A percentile compares a stretch with the other conserved stretches of the same genome.
phyloP scores from a whole-genome alignment of 1,139 yeast genomes.

The Zygotorulaspora mrakii region DNA sequence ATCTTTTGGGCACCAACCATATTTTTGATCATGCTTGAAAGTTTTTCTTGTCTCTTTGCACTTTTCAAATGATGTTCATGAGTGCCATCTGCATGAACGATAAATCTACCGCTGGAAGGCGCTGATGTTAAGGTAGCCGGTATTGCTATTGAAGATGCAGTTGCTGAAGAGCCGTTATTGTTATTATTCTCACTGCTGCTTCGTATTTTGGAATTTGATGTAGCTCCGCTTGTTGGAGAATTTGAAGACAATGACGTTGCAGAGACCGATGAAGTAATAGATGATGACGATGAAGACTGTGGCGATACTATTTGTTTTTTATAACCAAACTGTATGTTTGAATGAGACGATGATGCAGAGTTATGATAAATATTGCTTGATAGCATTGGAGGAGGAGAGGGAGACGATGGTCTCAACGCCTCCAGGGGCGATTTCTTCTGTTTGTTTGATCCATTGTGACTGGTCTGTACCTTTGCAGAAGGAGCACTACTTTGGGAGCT shows the following conservation, averaged over 20 bases:
- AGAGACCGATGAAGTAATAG: slow-evolving; percentile 14
- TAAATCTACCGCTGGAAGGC: slow-evolving; percentile 24
- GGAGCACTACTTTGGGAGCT: too few relatives aligned
- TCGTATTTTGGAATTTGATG: slow-evolving; percentile 14
- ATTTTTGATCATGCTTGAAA: slow-evolving; percentile 82
- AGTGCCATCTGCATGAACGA: slow-evolving; percentile 51
- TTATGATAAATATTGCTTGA: neutral
- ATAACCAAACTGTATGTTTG: neutral
- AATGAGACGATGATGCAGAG: neutral
- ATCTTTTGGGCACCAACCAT: slow-evolving; percentile 76
- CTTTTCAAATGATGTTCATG: slow-evolving; percentile 79
- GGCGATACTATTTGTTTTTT: slow-evolving; percentile 12
- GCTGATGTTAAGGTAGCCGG: slow-evolving; percentile 7
- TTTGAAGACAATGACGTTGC: slow-evolving; percentile 15
- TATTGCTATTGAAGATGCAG: neutral
- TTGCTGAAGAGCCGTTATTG: slow-evolving; percentile 4
- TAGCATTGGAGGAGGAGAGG: slow-evolving; percentile 5
- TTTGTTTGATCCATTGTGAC: neutral
- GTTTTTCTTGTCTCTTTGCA: slow-evolving; percentile 82
- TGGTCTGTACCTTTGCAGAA: neutral
- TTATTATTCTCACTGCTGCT: slow-evolving; percentile 8
- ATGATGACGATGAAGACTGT: slow-evolving; percentile 13
- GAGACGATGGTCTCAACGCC: slow-evolving; percentile 4
- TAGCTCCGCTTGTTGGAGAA: slow-evolving; percentile 14
- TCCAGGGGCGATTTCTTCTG: neutral